A percentile compares a stretch with the other conserved stretches of the same genome.
phyloP scores from a whole-genome alignment of 2,329 filamentous ascomycete genomes.

The Pestalotiopsis sp. region DNA sequence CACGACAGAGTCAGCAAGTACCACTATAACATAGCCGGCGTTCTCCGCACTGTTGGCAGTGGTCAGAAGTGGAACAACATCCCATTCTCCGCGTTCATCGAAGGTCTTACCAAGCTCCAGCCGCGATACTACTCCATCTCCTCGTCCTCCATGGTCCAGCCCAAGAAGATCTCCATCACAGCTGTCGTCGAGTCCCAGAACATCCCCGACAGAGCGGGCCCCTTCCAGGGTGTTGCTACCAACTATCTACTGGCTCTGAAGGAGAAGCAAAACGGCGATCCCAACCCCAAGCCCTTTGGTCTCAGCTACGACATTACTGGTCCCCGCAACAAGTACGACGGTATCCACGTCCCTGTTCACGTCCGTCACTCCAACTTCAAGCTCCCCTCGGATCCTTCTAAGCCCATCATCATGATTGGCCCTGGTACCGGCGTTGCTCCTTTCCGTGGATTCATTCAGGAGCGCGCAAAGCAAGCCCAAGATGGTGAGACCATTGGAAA shows the following conservation, averaged over 20 bases:
- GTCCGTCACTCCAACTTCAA: conserved; percentile 99
- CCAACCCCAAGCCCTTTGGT: conserved; percentile 79
- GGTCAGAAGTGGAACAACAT: conserved; percentile 79
- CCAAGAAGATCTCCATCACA: conserved; percentile 93
- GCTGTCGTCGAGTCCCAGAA: conserved; percentile 87
- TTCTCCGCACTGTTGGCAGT: conserved; percentile 73
- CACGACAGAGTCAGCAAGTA: conserved; percentile 79
- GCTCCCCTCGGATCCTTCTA: conserved; percentile 90
- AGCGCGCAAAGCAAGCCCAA: conserved; percentile 81
- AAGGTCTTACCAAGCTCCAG: conserved; percentile 92
- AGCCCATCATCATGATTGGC: conserved; percentile 94
- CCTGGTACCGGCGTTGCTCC: conserved; percentile 96
- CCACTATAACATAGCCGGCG: conserved; percentile 87
- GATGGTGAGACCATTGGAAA: conserved; percentile 82
- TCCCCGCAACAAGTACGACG: conserved; percentile 95
- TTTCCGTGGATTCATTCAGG: conserved; percentile 94
- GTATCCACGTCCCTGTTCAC: conserved; percentile 92
- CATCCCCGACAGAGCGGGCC: conserved; percentile 74
- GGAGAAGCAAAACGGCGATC: conserved; percentile 92
- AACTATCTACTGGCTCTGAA: conserved; percentile 96
- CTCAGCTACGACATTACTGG: conserved; percentile 85
- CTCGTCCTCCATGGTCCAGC: conserved; percentile 91
- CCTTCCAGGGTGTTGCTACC: conserved; percentile 91
- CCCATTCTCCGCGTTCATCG: conserved; percentile 93
- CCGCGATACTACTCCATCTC: conserved; percentile 99